Conservation (phyloP, 31 red algal species). For the Bonnemaisonia californica region DNA sequence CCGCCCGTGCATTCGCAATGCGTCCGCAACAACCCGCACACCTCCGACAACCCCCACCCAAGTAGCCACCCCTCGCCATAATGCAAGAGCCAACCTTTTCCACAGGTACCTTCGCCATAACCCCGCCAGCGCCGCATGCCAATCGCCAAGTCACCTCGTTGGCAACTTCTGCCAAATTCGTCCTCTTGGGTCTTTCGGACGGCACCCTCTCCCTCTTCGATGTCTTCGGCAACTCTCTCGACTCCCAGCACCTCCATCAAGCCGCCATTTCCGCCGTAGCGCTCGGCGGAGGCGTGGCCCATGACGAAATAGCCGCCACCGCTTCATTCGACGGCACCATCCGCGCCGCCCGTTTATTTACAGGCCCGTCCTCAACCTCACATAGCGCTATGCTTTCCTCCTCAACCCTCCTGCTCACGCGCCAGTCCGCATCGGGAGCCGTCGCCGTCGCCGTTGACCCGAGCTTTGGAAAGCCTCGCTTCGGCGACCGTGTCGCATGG, state of each 20-base stretch:
- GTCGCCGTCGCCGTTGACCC: conserved; percentile 59
- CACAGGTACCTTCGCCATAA: conserved; percentile 37
- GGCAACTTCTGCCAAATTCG: conserved; percentile 53
- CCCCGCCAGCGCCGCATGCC: neutral
- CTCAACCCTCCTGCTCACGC: conserved; percentile 29
- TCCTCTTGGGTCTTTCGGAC: conserved; percentile 59
- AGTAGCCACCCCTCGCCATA: too few relatives aligned
- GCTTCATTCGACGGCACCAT: conserved; percentile 50
- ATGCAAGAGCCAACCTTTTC: conserved; percentile 63
- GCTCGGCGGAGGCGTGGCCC: conserved; percentile 29
- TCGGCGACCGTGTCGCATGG: conserved; percentile 60
- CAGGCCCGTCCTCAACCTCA: conserved; percentile 13
- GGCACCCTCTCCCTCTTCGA: conserved; percentile 62
- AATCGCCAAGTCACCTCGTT: conserved; percentile 22
- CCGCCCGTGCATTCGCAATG: too few relatives aligned
- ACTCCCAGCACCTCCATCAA: conserved; percentile 51
- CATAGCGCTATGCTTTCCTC: conserved; percentile 22
- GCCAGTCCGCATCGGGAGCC: conserved; percentile 18
- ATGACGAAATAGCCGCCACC: conserved; percentile 35
- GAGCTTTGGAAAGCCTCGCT: conserved; percentile 56
- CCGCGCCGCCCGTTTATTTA: conserved; percentile 40
- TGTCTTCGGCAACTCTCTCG: conserved; percentile 66
- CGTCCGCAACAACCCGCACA: too few relatives aligned
- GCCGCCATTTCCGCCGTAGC: conserved; percentile 54
- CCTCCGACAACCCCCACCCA: too few relatives aligned